phyloP scores from a whole-genome alignment of 2,329 filamentous ascomycete genomes.

The Exophiala sp. region DNA sequence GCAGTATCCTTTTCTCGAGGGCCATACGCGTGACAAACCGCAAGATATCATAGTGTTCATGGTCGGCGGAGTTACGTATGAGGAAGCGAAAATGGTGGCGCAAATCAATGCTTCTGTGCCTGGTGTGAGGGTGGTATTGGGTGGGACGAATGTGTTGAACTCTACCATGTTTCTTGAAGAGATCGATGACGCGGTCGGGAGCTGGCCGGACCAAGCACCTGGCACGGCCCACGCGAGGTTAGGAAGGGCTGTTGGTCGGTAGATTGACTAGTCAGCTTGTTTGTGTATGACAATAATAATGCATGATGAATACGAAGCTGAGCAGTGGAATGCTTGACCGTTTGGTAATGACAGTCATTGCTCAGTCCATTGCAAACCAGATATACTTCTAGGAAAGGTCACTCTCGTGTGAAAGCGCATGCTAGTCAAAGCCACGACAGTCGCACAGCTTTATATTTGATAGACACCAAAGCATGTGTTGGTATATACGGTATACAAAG shows the following conservation, averaged over 20 bases:
- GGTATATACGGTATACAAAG: no score
- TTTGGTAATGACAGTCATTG: no score
- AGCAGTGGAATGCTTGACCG: no score
- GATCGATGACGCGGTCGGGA: constrained; percentile 78
- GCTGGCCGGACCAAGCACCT: constrained; percentile 68
- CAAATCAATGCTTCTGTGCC: constrained; percentile 86
- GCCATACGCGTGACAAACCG: constrained; percentile 84
- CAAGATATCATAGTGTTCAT: constrained; percentile 96
- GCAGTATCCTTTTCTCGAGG: constrained; percentile 90
- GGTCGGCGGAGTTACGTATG: constrained; percentile 86
- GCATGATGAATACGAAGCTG: no score
- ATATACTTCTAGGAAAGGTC: no score
- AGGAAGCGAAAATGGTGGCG: constrained; percentile 95
- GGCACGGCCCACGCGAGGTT: constrained; percentile 58
- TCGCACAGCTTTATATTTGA: no score
- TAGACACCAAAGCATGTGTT: no score
- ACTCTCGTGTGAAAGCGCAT: no score
- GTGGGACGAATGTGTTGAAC: constrained; percentile 83
- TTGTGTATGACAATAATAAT: no score
- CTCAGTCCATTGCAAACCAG: no score
- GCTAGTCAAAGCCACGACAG: no score
- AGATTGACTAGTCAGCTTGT: no score
- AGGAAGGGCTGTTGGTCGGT: constrained; percentile 39
- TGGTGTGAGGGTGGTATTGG: constrained; percentile 80
- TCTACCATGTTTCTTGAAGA: constrained; percentile 83